phyloP scores from a whole-genome alignment of 306 rosid species.

The Sicyos baderoa region DNA sequence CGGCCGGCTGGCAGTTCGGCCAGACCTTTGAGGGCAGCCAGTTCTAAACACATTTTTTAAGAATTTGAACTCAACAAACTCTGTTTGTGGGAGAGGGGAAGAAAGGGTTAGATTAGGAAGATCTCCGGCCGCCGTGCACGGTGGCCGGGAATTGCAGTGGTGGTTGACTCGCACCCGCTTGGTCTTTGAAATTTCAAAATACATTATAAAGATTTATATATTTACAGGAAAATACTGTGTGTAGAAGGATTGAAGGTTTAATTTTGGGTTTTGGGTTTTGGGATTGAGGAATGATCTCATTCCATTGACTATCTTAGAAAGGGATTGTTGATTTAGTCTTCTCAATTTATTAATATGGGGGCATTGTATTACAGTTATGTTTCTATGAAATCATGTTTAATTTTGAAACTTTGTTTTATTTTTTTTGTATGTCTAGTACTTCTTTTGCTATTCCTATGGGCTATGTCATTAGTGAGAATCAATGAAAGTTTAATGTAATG shows the following conservation, averaged over 20 bases:
- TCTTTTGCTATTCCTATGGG: too few relatives aligned
- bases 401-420: not conserved
- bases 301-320: conserved; percentile 1
- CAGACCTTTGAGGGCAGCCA: conserved; percentile 71
- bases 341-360: not conserved
- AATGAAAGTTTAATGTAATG: not conserved
- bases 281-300: not conserved
- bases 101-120: not conserved
- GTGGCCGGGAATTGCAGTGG: conserved; percentile 20
- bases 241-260: not conserved
- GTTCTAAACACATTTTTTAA: conserved; percentile 20
- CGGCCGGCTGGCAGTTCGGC: conserved; percentile 73
- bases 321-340: not conserved
- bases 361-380: not conserved
- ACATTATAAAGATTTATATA: not conserved
- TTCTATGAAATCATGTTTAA: not conserved
- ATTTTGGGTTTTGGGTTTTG: not conserved
- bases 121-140: conserved; percentile 10
- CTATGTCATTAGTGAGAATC: not conserved
- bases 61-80: too few relatives aligned
- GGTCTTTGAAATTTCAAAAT: not conserved
- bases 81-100: too few relatives aligned
- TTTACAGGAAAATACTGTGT: conserved; percentile 11
- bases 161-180: conserved; percentile 26
- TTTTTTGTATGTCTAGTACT: too few relatives aligned